Conservation (phyloP, 1,284 basidiomycete genomes). For the Sparassis latifolia region DNA sequence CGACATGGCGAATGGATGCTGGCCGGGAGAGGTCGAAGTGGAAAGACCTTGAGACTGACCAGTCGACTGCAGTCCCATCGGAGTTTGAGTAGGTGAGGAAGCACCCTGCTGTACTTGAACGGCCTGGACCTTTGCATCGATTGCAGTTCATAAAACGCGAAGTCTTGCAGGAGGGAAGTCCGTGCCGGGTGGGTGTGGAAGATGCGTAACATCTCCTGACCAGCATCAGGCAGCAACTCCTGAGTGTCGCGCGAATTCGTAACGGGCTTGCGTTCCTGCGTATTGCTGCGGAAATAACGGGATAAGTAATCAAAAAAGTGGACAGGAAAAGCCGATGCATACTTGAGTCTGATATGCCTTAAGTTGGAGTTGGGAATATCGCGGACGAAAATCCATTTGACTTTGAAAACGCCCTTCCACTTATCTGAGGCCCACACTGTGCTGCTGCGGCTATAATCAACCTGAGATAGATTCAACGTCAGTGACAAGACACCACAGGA, state of each 20-base stretch:
- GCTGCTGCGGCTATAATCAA: conserved; percentile 80
- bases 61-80: conserved; percentile 17
- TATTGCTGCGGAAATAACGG: conserved; percentile 71
- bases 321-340: conserved; percentile 16
- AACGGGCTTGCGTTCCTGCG: conserved; percentile 92
- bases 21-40: conserved; percentile 32
- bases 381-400: conserved; percentile 92
- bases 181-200: conserved; percentile 88
- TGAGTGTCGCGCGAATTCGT: conserved; percentile 92
- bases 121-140: conserved; percentile 56
- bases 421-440: conserved; percentile 98
- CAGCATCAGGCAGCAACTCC: conserved; percentile 89
- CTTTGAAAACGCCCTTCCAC: conserved; percentile 97
- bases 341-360: conserved; percentile 82
- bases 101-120: conserved; percentile 31
- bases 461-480: conserved; percentile 28
- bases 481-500: not conserved
- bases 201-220: conserved; percentile 90
- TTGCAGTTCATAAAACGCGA: conserved; percentile 89
- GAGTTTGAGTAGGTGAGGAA: conserved; percentile 28
- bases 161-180: conserved; percentile 90
- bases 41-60: conserved; percentile 26
- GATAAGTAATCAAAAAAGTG: conserved; percentile 25
- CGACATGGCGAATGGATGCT: conserved; percentile 42
- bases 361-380: conserved; percentile 87